A percentile compares a stretch with the other conserved stretches of the same genome.
Evolutionary conservation across 345 rosid species (phyloP).

Genomic region (Moringa oleifera): DNA sequence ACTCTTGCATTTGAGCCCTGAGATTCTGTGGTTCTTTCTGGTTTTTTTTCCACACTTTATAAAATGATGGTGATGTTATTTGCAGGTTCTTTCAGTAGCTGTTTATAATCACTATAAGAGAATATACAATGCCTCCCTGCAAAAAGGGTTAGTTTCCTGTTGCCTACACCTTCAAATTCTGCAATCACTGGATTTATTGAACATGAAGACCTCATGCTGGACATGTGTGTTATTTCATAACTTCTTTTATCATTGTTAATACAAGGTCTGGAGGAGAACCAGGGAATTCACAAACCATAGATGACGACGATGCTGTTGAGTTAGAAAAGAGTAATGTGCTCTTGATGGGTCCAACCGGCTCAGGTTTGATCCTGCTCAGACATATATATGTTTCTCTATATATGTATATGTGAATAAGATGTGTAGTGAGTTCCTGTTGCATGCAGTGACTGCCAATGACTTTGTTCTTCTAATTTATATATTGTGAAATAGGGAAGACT

Average conservation of each 20-base stretch:
- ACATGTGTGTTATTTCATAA: no score
- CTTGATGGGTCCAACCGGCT: constrained; percentile 95
- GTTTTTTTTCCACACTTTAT: constrained; percentile 5
- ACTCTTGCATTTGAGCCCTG: not conserved
- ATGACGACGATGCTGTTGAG: constrained; percentile 76
- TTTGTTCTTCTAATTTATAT: constrained; percentile 22
- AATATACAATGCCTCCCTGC: constrained; percentile 57
- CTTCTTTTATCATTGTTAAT: constrained; percentile 15
- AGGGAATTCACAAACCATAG: constrained; percentile 34
- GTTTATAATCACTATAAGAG: constrained; percentile 95
- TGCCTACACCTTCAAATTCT: no score
- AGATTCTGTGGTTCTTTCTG: not conserved
- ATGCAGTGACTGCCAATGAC: not conserved
- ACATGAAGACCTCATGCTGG: no score
- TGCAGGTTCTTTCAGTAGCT: constrained; percentile 89
- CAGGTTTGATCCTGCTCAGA: constrained; percentile 53
- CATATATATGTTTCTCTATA: no score
- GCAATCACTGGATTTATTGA: not conserved
- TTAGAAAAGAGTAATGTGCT: constrained; percentile 96
- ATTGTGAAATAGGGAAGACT: constrained; percentile 60
- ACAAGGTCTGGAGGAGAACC: constrained; percentile 81
- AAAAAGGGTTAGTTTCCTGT: constrained; percentile 59
- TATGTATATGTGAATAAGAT: no score
- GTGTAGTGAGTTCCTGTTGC: no score
- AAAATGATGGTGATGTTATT: constrained; percentile 12